These are phyloP conservation scores for Diaporthe capsici DNA, from an alignment of 2,329 filamentous ascomycete genomes.

Conservation along the genomic window DNA sequence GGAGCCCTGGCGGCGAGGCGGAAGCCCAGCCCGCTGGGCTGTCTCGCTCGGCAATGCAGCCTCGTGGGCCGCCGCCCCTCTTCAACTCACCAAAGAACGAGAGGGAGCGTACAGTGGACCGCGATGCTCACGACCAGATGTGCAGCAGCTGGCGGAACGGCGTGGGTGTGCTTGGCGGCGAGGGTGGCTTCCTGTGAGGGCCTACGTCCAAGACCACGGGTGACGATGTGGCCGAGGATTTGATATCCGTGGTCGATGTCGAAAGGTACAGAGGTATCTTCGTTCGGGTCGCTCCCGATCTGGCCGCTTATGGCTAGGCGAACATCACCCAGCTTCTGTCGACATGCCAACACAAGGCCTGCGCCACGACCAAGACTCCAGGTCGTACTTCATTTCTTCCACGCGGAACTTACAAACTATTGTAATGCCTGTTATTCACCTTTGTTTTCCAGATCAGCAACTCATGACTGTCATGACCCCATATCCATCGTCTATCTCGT, in stretches of 20 bases:
- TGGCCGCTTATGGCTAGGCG: not conserved
- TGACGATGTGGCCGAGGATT: conserved; percentile 9
- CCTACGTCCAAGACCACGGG: not conserved
- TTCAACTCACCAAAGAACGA: conserved; percentile 45
- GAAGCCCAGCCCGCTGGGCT: conserved; percentile 55
- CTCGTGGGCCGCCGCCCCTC: conserved; percentile 50
- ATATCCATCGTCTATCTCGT: conserved; percentile 20
- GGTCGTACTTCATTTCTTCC: conserved; percentile 25
- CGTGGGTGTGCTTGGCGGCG: conserved; percentile 66
- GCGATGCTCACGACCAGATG: conserved; percentile 57
- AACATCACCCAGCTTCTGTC: not conserved
- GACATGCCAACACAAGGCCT: not conserved
- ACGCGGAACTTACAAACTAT: conserved; percentile 27
- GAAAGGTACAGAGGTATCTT: not conserved
- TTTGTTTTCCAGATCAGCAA: conserved; percentile 14
- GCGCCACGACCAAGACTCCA: not conserved
- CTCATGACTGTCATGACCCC: conserved; percentile 32
- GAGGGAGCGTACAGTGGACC: conserved; percentile 47
- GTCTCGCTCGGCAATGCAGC: conserved; percentile 49
- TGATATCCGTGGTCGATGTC: conserved; percentile 6
- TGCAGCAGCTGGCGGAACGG: conserved; percentile 70
- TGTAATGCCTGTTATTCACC: conserved; percentile 28
- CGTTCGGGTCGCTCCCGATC: not conserved
- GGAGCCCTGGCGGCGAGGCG: conserved; percentile 61
- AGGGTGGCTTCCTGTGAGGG: conserved; percentile 68